phyloP scores from a whole-genome alignment of 805 yeast species.

The Metschnikowia dekortorum region DNA sequence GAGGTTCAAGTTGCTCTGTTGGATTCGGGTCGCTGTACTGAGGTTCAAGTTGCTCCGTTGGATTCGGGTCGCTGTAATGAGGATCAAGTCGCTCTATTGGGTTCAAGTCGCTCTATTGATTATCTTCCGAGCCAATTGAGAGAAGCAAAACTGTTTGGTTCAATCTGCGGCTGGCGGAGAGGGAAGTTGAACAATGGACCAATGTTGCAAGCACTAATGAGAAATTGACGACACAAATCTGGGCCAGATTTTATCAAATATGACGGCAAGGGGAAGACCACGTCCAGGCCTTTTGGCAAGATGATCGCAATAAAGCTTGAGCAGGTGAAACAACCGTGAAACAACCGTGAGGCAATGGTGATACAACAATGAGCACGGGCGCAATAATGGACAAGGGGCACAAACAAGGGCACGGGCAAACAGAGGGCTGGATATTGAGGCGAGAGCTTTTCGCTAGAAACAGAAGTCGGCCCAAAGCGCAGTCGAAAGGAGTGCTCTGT shows the following conservation, averaged over 20 bases:
- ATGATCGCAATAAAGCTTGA: too few relatives aligned
- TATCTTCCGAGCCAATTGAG: too few relatives aligned
- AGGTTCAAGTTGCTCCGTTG: too few relatives aligned
- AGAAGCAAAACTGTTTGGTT: too few relatives aligned
- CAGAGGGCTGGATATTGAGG: not conserved
- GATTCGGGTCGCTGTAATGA: too few relatives aligned
- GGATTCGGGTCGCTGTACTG: too few relatives aligned
- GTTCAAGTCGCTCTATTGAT: too few relatives aligned
- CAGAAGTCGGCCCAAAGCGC: not conserved
- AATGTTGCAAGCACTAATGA: not conserved
- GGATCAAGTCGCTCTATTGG: too few relatives aligned
- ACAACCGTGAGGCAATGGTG: not conserved
- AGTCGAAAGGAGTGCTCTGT: not conserved
- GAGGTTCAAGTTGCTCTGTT: too few relatives aligned
- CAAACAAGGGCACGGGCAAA: not conserved
- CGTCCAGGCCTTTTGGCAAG: too few relatives aligned
- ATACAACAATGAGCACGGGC: not conserved
- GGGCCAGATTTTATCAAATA: too few relatives aligned
- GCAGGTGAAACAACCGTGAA: not conserved
- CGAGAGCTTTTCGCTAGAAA: not conserved
- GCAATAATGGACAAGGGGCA: not conserved
- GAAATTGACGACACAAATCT: not conserved
- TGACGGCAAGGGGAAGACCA: too few relatives aligned
- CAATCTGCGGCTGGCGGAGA: not conserved
- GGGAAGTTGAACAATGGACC: not conserved